A percentile compares a stretch with the other conserved stretches of the same genome.
phyloP scores from a whole-genome alignment of 805 yeast species.

The Cyberlindnera americana region DNA sequence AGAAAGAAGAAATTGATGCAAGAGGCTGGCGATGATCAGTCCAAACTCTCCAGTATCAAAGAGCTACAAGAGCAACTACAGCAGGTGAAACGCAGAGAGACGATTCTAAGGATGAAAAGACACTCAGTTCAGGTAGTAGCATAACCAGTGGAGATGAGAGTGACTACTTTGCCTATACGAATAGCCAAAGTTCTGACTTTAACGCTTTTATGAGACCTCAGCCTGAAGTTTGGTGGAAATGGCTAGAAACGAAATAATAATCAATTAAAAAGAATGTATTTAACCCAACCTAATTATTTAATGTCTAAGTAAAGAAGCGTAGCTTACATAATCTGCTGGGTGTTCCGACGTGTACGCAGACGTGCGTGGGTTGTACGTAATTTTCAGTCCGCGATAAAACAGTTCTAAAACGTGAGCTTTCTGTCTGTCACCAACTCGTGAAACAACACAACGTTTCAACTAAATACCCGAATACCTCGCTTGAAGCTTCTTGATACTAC shows the following conservation, averaged over 20 bases:
- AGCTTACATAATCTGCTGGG: no score
- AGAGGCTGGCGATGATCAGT: constrained; percentile 14
- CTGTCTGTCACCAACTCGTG: no score
- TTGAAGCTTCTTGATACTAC: no score
- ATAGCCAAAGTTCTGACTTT: constrained; percentile 18
- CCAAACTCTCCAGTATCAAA: constrained; percentile 11
- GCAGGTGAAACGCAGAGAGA: constrained; percentile 12
- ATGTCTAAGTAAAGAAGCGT: no score
- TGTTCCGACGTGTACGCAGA: no score
- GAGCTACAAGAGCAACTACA: constrained; percentile 14
- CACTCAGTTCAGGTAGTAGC: constrained; percentile 5
- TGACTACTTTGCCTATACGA: constrained; percentile 23
- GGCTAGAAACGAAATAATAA: not conserved
- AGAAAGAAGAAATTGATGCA: constrained; percentile 15
- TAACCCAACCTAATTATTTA: no score
- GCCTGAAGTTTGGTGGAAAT: constrained; percentile 3
- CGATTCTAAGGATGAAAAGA: constrained; percentile 2
- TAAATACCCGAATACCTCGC: no score
- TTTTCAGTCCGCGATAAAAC: no score
- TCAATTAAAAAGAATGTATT: not conserved
- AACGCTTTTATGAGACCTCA: constrained; percentile 18
- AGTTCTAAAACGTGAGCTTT: no score
- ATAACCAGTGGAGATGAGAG: constrained; percentile 3
- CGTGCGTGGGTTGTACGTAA: no score
- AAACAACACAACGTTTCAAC: no score